These are phyloP conservation scores for Diaporthe sp. DNA, from an alignment of 2,329 filamentous ascomycete species.

Conservation along the genomic window DNA sequence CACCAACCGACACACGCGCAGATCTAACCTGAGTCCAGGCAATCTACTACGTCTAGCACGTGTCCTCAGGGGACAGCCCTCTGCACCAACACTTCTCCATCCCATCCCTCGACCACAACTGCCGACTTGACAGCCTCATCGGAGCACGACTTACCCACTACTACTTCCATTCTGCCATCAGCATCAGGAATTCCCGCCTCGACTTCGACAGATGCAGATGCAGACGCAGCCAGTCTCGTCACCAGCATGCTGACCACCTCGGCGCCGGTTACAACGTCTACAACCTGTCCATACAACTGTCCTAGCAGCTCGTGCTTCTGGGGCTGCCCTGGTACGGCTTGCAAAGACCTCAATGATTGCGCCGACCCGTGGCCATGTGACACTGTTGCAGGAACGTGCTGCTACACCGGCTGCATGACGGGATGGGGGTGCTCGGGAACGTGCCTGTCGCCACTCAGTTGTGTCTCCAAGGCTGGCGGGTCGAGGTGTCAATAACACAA, in stretches of 20 bases:
- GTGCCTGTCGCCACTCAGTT: constrained; percentile 37
- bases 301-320: background rate
- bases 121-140: background rate
- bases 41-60: background rate
- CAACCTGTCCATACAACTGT: constrained; percentile 33
- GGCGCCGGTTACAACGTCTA: background rate
- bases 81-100: background rate
- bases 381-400: background rate
- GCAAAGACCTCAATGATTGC: background rate
- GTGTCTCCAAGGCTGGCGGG: background rate
- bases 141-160: too few species aligned
- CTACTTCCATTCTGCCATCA: too few species aligned
- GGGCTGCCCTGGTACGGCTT: background rate
- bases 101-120: too few species aligned
- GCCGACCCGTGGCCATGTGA: background rate
- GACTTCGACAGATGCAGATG: background rate
- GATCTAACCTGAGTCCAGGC: background rate
- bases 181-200: background rate
- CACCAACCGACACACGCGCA: background rate
- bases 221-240: background rate
- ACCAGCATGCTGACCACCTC: background rate
- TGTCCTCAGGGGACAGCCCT: background rate
- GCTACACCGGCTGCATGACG: background rate
- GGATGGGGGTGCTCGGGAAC: background rate
- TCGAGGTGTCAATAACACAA: background rate